Conservation (phyloP, 371 early-diverging fungal genomes). For the Saksenaea vasiformis region DNA sequence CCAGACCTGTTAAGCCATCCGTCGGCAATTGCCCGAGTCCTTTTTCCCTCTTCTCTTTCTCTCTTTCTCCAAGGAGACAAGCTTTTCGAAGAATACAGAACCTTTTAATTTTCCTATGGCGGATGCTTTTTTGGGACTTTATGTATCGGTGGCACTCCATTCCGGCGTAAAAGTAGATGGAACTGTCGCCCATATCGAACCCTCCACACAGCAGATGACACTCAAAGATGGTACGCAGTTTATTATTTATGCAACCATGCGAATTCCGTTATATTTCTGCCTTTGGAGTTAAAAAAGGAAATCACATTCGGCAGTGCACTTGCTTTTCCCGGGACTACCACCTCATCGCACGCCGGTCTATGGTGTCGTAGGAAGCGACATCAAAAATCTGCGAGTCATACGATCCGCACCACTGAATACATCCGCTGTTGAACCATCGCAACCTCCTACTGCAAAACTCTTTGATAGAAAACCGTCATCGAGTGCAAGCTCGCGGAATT, state of each 20-base stretch:
- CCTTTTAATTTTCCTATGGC: constrained; percentile 42
- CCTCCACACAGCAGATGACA: constrained; percentile 51
- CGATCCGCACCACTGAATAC: constrained; percentile 21
- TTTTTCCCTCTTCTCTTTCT: not conserved
- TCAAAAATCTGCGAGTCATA: constrained; percentile 55
- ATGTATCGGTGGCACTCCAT: constrained; percentile 47
- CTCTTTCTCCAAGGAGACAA: not conserved
- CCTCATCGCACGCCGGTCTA: constrained; percentile 41
- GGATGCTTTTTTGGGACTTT: constrained; percentile 58
- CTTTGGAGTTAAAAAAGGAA: constrained; percentile 2
- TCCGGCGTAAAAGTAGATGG: constrained; percentile 54
- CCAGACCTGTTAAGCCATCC: no score
- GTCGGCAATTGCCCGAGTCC: no score
- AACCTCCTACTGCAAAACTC: constrained; percentile 5
- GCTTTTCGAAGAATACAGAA: not conserved
- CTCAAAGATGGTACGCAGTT: constrained; percentile 52
- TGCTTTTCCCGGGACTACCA: constrained; percentile 37
- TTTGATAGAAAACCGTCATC: not conserved
- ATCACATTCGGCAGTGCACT: constrained; percentile 19
- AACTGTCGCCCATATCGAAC: constrained; percentile 54
- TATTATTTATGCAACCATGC: constrained; percentile 1
- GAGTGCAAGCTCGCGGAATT: not conserved
- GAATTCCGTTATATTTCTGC: not conserved
- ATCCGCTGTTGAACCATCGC: constrained; percentile 19
- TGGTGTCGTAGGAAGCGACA: constrained; percentile 45